phyloP scores from a whole-genome alignment of 106 monocot species.

The Cymbidium sinense region DNA sequence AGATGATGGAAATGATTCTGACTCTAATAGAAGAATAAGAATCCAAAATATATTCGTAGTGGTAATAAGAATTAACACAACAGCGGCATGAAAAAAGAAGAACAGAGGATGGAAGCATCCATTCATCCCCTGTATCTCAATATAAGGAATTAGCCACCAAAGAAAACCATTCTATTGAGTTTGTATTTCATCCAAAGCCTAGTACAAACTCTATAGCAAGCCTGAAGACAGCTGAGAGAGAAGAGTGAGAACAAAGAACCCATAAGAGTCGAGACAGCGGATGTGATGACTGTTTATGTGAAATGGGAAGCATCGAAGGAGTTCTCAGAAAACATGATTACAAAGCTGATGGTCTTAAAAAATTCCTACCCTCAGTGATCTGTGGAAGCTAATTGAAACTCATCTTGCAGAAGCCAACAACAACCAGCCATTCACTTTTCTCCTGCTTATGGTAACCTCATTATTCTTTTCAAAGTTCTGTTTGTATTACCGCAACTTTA shows the following conservation, averaged over 20 bases:
- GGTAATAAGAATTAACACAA: slow-evolving; percentile 77
- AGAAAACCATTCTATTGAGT: not conserved
- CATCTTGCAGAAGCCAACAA: slow-evolving; percentile 41
- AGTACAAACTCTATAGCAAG: not conserved
- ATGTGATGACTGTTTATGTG: slow-evolving; percentile 52
- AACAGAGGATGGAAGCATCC: slow-evolving; percentile 23
- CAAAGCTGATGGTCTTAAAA: slow-evolving; percentile 46
- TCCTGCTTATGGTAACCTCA: slow-evolving; percentile 69
- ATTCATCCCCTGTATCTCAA: slow-evolving; percentile 10
- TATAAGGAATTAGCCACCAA: not conserved
- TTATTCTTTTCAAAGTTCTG: too few relatives aligned
- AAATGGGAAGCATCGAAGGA: slow-evolving; percentile 90
- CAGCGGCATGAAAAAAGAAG: slow-evolving; percentile 27
- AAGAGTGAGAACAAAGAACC: slow-evolving; percentile 35
- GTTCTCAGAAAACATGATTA: slow-evolving; percentile 38
- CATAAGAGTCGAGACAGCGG: slow-evolving; percentile 17
- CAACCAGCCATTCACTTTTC: slow-evolving; percentile 63
- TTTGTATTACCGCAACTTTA: not conserved
- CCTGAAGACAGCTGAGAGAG: slow-evolving; percentile 9
- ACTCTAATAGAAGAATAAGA: slow-evolving; percentile 47
- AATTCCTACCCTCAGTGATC: slow-evolving; percentile 52
- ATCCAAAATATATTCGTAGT: slow-evolving; percentile 93
- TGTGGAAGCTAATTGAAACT: slow-evolving; percentile 53
- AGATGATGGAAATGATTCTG: slow-evolving; percentile 20
- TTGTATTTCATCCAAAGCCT: not conserved